These are phyloP conservation scores for Aureobasidium sp. DNA, from an alignment of 2,329 filamentous ascomycete species.

Conservation along the genomic window DNA sequence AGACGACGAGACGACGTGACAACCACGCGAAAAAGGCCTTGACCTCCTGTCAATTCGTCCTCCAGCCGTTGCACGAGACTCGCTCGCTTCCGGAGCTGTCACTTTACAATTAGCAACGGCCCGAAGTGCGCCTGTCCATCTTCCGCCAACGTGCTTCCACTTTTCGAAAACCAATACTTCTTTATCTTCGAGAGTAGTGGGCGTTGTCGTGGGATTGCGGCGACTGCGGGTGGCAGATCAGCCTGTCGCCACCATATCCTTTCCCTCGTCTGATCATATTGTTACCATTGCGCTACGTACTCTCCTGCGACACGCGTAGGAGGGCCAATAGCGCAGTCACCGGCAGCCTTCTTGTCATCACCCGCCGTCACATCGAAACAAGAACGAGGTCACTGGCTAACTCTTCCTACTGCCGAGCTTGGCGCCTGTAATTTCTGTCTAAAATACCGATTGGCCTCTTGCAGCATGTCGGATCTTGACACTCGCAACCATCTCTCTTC, in stretches of 20 bases:
- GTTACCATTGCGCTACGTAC: background rate
- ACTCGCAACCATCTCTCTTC: background rate
- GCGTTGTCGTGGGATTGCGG: slow-evolving; percentile 1
- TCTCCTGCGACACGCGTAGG: background rate
- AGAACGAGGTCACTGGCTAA: background rate
- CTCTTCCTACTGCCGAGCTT: slow-evolving; percentile 2
- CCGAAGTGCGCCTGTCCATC: background rate
- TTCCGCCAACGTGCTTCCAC: background rate
- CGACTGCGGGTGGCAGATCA: background rate
- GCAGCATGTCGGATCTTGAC: background rate
- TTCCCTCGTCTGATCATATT: background rate
- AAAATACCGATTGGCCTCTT: slow-evolving; percentile 6
- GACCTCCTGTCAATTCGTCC: slow-evolving; percentile 6
- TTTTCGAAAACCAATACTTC: background rate
- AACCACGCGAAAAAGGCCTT: slow-evolving; percentile 9
- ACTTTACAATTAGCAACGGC: background rate
- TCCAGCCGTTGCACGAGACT: background rate
- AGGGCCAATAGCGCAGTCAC: background rate
- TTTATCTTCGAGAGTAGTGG: background rate
- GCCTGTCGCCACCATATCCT: background rate
- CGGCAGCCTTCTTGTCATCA: background rate
- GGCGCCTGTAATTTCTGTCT: background rate
- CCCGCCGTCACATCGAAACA: slow-evolving; percentile 7
- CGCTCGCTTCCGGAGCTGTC: slow-evolving; percentile 12
- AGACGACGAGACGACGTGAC: slow-evolving; percentile 11